A percentile compares a stretch with the other conserved stretches of the same genome.
These are phyloP conservation scores for Helianthus tuberosus DNA, from an alignment of 129 eudicot genomes.

Conservation along the genomic window DNA sequence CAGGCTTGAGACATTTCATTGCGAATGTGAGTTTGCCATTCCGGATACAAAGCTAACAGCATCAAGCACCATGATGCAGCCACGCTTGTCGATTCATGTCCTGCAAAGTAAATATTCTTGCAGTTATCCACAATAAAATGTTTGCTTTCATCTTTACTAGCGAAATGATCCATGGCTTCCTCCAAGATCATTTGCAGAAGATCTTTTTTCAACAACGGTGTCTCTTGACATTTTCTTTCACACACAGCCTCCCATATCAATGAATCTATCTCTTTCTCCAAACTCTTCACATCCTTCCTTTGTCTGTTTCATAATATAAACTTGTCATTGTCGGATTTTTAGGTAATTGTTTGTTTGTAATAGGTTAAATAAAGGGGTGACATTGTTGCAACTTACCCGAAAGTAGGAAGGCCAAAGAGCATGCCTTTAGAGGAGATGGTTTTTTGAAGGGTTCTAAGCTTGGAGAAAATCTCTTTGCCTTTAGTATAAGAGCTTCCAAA, in stretches of 20 bases:
- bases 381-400: slow-evolving; percentile 46
- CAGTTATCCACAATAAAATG: slow-evolving; percentile 84
- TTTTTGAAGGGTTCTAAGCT: slow-evolving; percentile 77
- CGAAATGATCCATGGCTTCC: slow-evolving; percentile 60
- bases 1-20: slow-evolving; percentile 61
- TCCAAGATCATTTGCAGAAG: slow-evolving; percentile 75
- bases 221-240: slow-evolving; percentile 51
- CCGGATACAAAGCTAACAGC: slow-evolving; percentile 78
- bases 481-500: slow-evolving; percentile 75
- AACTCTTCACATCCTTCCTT: slow-evolving; percentile 45
- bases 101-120: slow-evolving; percentile 90
- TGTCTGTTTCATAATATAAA: slow-evolving; percentile 19
- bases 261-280: slow-evolving; percentile 78
- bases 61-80: slow-evolving; percentile 93
- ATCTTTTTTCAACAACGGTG: slow-evolving; percentile 55
- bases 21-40: slow-evolving; percentile 73
- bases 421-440: slow-evolving; percentile 51
- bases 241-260: slow-evolving; percentile 80
- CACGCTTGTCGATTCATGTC: slow-evolving; percentile 79
- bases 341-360: background rate
- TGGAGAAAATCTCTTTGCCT: slow-evolving; percentile 72
- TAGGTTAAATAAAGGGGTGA: background rate
- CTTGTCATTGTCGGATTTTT: background rate
- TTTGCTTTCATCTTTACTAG: slow-evolving; percentile 53
- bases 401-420: slow-evolving; percentile 68